Evolutionary conservation across 2,329 filamentous ascomycete species (phyloP).

Genomic region (Colletotrichum sublineola): DNA sequence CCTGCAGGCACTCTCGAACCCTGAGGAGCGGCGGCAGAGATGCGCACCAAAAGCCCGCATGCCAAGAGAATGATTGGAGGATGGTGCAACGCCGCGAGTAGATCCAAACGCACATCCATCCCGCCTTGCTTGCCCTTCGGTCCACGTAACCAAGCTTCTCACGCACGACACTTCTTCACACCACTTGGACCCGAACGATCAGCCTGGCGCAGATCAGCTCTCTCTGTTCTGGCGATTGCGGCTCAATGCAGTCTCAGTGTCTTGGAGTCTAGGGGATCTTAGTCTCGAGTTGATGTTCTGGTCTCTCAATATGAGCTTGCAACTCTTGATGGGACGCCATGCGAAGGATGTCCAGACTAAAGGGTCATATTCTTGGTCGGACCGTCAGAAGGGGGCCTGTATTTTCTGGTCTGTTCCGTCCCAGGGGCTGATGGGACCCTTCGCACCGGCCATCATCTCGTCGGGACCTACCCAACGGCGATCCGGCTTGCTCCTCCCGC

Average conservation of each 20-base stretch:
- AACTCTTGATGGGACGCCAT: not conserved
- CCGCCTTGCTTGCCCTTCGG: not conserved
- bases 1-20: not conserved
- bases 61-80: conserved; percentile 8
- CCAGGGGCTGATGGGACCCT: not conserved
- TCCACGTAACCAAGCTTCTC: conserved; percentile 1
- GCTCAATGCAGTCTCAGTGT: conserved; percentile 19
- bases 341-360: not conserved
- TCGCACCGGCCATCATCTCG: conserved; percentile 21
- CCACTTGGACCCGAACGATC: not conserved
- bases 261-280: not conserved
- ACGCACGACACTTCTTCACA: not conserved
- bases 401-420: not conserved
- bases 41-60: not conserved
- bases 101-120: conserved; percentile 23
- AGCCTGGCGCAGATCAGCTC: conserved; percentile 17
- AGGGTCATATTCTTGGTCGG: conserved; percentile 9
- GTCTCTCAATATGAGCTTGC: not conserved
- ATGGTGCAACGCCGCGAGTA: conserved; percentile 12
- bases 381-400: conserved; percentile 10
- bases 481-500: conserved; percentile 11
- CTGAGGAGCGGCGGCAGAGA: conserved; percentile 3
- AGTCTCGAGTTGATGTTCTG: conserved; percentile 10
- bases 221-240: conserved; percentile 21
- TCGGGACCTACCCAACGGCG: conserved; percentile 7